Base-by-base conservation (phyloP, 2,329 filamentous ascomycete species). In the Aspergillus sp. region DNA sequence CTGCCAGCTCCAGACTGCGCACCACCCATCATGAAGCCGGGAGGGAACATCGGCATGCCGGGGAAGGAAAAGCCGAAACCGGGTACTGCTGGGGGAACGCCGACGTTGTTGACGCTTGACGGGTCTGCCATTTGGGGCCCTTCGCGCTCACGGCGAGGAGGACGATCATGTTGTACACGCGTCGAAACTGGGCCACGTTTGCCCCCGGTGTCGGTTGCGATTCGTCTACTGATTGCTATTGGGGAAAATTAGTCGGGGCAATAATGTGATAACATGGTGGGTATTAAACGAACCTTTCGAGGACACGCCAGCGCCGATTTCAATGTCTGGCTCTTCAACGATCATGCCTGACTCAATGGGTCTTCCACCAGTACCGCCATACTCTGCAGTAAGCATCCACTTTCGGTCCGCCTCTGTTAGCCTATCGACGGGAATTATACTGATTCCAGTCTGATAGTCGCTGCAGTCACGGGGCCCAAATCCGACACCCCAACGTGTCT, bases 381-480 rank as follows among this genome's bases (percentile, higher is more conserved):
- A 96, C 64, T 96, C 91, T 12, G 95, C 96, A 37, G 88, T 96
- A 63, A 96, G 78, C 82, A 98, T 91, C 95, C 95, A 99, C 76
- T 98, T 97, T 61, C 91, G 87, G 77, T 99, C 95, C 25, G 95
- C 95, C 66, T 99, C 95, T 2, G 95, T 99, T 56, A 99, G 85
- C 68, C 93, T 90, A 66, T 88, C 84, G 63, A 99, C 95, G 1
- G 95, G 95, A 62, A 99, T 98, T 55, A 96, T 80, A 73, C 93
- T 98, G 74, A 98, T 83, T 51, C 95, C 95, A 11, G 88, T 95
- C 64, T 88, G 84, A 75, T 99, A 99, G 76, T 99, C 93, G 73
- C 92, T 96, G 81, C 95, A 99, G 73, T 99, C 95, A 69, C 95
- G 87, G 46, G 95, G 95, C 3, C 95, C 95, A 70, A 97, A 99